A percentile compares a stretch with the other conserved stretches of the same genome.
Conservation (phyloP, 371 early-diverging fungal species). For the Syncephalastrum racemosum region DNA sequence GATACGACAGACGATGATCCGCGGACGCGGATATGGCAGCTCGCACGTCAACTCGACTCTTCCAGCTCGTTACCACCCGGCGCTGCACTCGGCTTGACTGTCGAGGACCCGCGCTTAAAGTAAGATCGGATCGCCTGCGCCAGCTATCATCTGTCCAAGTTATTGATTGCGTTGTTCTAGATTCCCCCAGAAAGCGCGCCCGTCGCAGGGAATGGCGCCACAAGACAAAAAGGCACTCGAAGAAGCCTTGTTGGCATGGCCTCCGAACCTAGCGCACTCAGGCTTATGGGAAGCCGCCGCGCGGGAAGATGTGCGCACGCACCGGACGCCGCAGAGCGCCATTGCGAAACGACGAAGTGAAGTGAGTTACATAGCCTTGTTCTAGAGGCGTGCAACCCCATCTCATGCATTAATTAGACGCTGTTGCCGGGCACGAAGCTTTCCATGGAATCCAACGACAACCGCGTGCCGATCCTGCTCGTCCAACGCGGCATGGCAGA, state of each 20-base stretch:
- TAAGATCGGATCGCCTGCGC: constrained; percentile 37
- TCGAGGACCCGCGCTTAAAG: constrained; percentile 76
- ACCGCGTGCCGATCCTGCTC: constrained; percentile 76
- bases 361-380: too few species aligned
- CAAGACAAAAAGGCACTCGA: constrained; percentile 12
- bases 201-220: constrained; percentile 26
- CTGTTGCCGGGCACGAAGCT: constrained; percentile 56
- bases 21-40: constrained; percentile 8
- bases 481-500: constrained; percentile 57
- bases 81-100: constrained; percentile 61
- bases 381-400: too few species aligned
- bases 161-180: constrained; percentile 25
- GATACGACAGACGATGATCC: background rate
- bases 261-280: constrained; percentile 50
- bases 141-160: constrained; percentile 1
- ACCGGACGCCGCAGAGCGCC: constrained; percentile 57
- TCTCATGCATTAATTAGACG: constrained; percentile 13
- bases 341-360: constrained; percentile 70
- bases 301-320: constrained; percentile 24
- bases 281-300: constrained; percentile 58
- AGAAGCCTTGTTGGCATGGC: constrained; percentile 58
- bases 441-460: constrained; percentile 49
- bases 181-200: constrained; percentile 66
- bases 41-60: constrained; percentile 56
- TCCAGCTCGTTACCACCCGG: constrained; percentile 72